Percentiles rank a stretch among this genome's conserved stretches.
Conservation (phyloP, 495 filamentous ascomycete species). For the Jackrogersella multiformis region DNA sequence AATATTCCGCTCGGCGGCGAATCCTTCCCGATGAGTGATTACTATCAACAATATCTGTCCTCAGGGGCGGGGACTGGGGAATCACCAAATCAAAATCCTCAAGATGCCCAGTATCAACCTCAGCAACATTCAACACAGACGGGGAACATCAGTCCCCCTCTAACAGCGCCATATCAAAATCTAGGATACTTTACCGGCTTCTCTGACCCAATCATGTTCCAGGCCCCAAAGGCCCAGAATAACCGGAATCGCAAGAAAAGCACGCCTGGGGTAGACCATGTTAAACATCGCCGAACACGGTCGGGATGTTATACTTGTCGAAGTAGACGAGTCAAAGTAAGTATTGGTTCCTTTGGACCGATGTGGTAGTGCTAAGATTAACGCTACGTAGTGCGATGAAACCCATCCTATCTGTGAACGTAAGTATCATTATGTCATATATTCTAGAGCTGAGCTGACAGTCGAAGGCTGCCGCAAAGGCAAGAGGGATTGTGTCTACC, state of each 20-base stretch:
- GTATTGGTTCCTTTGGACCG: not conserved
- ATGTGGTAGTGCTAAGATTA: slow-evolving; percentile 24
- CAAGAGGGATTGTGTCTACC: slow-evolving; percentile 83
- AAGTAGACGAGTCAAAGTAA: slow-evolving; percentile 87
- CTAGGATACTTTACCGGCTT: slow-evolving; percentile 58
- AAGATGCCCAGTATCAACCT: slow-evolving; percentile 48
- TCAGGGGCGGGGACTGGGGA: slow-evolving; percentile 56
- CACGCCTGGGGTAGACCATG: slow-evolving; percentile 72
- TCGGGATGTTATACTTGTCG: slow-evolving; percentile 97
- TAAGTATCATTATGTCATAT: slow-evolving; percentile 50
- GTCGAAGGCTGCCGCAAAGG: slow-evolving; percentile 81
- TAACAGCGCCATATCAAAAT: slow-evolving; percentile 54
- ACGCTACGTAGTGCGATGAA: slow-evolving; percentile 83
- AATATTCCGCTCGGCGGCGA: slow-evolving; percentile 23
- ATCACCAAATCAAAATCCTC: slow-evolving; percentile 47
- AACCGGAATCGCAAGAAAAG: slow-evolving; percentile 65
- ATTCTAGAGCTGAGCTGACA: slow-evolving; percentile 15
- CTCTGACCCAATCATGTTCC: slow-evolving; percentile 59
- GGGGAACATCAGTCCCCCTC: slow-evolving; percentile 44
- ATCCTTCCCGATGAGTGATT: slow-evolving; percentile 56
- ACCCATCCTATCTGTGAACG: slow-evolving; percentile 85
- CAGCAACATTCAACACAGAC: slow-evolving; percentile 46
- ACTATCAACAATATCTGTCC: slow-evolving; percentile 59
- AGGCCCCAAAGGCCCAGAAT: slow-evolving; percentile 58
- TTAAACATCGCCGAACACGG: slow-evolving; percentile 92